Percentiles rank a stretch among this genome's conserved stretches.
phyloP scores from a whole-genome alignment of 2,329 filamentous ascomycete genomes.

The Hymenoscyphus salicellus region DNA sequence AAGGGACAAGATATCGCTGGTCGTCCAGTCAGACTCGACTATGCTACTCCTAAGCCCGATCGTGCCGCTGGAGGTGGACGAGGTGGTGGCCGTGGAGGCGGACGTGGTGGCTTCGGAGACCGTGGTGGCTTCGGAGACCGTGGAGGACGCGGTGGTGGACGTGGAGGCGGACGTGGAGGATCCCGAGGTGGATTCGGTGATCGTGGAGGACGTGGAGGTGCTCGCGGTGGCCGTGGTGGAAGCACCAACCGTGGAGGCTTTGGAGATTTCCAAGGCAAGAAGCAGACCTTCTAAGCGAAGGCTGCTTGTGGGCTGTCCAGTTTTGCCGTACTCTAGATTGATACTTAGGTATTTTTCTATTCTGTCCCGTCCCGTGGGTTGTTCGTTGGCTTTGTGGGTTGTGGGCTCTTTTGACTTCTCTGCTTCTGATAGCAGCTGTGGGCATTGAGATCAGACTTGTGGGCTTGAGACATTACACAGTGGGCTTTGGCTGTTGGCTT shows the following conservation, averaged over 20 bases:
- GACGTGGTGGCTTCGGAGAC: constrained; percentile 40
- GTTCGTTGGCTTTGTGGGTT: constrained; percentile 37
- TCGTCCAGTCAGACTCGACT: constrained; percentile 66
- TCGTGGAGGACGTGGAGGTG: constrained; percentile 42
- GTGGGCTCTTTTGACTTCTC: constrained; percentile 38
- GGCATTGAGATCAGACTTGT: constrained; percentile 38
- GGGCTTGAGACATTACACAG: constrained; percentile 33
- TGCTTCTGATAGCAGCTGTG: constrained; percentile 36
- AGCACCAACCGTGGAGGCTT: constrained; percentile 54
- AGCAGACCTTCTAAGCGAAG: constrained; percentile 42
- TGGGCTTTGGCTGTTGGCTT: constrained; percentile 34
- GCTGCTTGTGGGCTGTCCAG: constrained; percentile 21
- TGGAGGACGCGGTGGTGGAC: constrained; percentile 41
- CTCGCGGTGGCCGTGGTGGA: constrained; percentile 37
- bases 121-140: constrained; percentile 35
- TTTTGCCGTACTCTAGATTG: constrained; percentile 29
- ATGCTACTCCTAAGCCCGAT: constrained; percentile 57
- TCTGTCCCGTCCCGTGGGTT: constrained; percentile 34
- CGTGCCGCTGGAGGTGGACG: constrained; percentile 41
- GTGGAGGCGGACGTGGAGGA: constrained; percentile 40
- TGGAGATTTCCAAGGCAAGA: constrained; percentile 56
- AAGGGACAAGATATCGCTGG: constrained; percentile 63
- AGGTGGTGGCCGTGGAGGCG: constrained; percentile 39
- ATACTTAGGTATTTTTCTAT: constrained; percentile 19
- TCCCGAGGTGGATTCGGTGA: constrained; percentile 41